These are phyloP conservation scores for Lasiosphaeris hirsuta DNA, from an alignment of 495 filamentous ascomycete species.

Conservation along the genomic window DNA sequence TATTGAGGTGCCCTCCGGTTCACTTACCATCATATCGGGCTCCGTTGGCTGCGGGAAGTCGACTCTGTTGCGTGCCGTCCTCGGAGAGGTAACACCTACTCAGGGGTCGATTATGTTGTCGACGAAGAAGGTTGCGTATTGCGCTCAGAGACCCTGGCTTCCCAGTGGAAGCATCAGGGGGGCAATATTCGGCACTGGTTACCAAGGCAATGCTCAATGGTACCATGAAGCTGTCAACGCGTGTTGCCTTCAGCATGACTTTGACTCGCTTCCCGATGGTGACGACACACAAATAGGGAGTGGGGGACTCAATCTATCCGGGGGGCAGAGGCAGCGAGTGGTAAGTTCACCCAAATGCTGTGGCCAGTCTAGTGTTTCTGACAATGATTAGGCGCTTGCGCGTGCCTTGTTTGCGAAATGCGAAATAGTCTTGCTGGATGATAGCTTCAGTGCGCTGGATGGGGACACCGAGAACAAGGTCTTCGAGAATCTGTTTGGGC, in stretches of 20 bases:
- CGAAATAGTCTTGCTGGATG: slow-evolving; percentile 35
- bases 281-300: slow-evolving; percentile 59
- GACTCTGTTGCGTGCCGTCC: slow-evolving; percentile 50
- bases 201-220: slow-evolving; percentile 48
- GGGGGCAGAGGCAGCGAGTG: slow-evolving; percentile 60
- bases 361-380: too few species aligned
- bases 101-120: slow-evolving; percentile 40
- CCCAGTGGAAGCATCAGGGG: slow-evolving; percentile 57
- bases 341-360: slow-evolving; percentile 4
- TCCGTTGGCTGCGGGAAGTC: slow-evolving; percentile 58
- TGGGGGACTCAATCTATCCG: slow-evolving; percentile 58
- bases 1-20: slow-evolving; percentile 11
- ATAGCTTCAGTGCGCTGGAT: slow-evolving; percentile 39
- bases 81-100: slow-evolving; percentile 47
- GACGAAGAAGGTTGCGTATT: slow-evolving; percentile 30
- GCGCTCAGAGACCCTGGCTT: slow-evolving; percentile 49
- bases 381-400: slow-evolving; percentile 29
- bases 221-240: slow-evolving; percentile 53
- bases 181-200: slow-evolving; percentile 30
- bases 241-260: slow-evolving; percentile 56
- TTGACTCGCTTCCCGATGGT: slow-evolving; percentile 49
- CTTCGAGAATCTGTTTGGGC: slow-evolving; percentile 38
- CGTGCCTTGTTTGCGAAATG: slow-evolving; percentile 33
- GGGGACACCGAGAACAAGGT: slow-evolving; percentile 36
- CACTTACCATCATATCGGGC: slow-evolving; percentile 24